Percentiles rank a stretch among this genome's conserved stretches.
Conservation (phyloP, 306 rosid species). For the Casuarina equisetifolia region DNA sequence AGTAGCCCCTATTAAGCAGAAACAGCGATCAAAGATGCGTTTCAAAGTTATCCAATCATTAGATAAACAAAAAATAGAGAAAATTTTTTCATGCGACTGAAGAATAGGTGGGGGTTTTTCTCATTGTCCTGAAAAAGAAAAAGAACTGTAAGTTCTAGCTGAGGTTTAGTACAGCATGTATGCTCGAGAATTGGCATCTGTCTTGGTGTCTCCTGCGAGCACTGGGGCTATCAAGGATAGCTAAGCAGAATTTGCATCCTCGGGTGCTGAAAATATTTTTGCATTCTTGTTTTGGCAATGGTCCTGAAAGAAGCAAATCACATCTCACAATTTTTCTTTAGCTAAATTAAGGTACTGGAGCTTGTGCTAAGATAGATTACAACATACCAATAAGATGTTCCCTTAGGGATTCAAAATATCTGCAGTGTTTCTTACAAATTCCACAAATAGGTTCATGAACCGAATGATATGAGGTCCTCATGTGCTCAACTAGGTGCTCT, state of each 20-base stretch:
- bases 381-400: constrained; percentile 85
- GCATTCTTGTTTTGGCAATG: constrained; percentile 90
- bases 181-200: constrained; percentile 64
- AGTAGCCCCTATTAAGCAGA: constrained; percentile 47
- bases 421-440: constrained; percentile 89
- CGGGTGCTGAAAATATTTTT: constrained; percentile 57
- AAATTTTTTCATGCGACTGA: too few relatives aligned
- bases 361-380: not conserved
- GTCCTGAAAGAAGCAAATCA: constrained; percentile 47
- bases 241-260: constrained; percentile 91
- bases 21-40: not conserved
- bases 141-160: not conserved
- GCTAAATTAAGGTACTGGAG: not conserved
- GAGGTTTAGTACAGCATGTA: constrained; percentile 42
- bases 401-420: constrained; percentile 89
- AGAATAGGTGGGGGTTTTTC: too few relatives aligned
- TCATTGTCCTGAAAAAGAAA: too few relatives aligned
- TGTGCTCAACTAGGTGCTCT: constrained; percentile 98
- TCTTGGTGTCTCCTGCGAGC: constrained; percentile 75
- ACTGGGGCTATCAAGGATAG: constrained; percentile 75
- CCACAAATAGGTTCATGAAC: constrained; percentile 88
- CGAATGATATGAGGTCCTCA: constrained; percentile 88
- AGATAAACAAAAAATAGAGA: not conserved
- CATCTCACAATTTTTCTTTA: constrained; percentile 9
- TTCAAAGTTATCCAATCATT: not conserved